Base-by-base conservation (phyloP, 345 rosid genomes). In the Rhodamnia rubescens region DNA sequence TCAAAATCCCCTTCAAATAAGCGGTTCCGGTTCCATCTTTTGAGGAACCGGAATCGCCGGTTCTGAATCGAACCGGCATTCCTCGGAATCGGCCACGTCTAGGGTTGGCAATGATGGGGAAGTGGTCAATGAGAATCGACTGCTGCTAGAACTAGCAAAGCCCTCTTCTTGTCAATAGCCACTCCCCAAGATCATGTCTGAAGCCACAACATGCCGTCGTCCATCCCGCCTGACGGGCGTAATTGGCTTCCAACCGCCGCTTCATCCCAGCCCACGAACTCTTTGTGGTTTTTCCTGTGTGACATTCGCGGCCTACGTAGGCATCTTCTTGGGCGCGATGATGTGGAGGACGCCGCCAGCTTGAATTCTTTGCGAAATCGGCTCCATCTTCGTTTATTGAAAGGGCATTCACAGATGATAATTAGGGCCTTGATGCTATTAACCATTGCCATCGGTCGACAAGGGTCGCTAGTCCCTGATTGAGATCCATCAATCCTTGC, bases 301-400 rank as follows among this genome's bases (percentile, higher is more conserved):
- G 20, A 27, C 40, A 27, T 59, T 20, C 20, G 36, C 21, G 20
- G 20, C 20, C 74, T 3, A 40, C 50, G 18, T 47, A 11, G 12
- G 80, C 61, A 4, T 56, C 50, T 64, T 84, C 55, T 75, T 87
- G 22, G 87, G 86, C 47, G 82, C 24, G 64, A 61, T 87, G 52
- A 89, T 5, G 11, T 0, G 82, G 74, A 89, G 89, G 36, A 74
- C 14, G 6, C 61, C 87, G 11, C 49, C 29, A 0, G 44, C 32
- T 40, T 59, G 64, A 87, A 36, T 61, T 53, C 88, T 50, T 84
- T 86, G 29, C 50, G 50, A 56, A 86, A 89, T 2, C 47, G 50
- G 32, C 4, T 26, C 57, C 50, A 8, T 54, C 22, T 82, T 20
- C 29, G 56, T 42, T 49, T 27, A 26, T 84, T 83, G 6, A 32